Evolutionary conservation across 352 stramenopile species (phyloP).

Genomic region (Phytophthora sojae): DNA sequence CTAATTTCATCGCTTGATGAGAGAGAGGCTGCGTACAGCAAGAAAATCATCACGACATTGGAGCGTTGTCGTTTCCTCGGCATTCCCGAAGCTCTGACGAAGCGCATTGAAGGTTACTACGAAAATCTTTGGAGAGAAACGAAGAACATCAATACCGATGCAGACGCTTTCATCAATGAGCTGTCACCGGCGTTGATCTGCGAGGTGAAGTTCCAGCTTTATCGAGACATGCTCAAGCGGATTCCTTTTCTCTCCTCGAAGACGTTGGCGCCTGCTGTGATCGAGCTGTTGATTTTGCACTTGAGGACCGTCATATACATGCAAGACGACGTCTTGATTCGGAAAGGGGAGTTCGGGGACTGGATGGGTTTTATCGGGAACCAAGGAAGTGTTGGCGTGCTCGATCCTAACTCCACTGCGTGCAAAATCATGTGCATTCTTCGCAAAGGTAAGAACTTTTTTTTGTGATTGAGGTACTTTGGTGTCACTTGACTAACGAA

Average conservation of each 20-base stretch:
- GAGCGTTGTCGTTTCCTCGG: constrained; percentile 74
- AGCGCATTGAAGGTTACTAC: constrained; percentile 68
- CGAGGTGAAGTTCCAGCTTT: constrained; percentile 84
- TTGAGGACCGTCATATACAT: constrained; percentile 83
- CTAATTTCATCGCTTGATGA: constrained; percentile 77
- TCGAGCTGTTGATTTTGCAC: constrained; percentile 81
- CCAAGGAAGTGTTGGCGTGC: constrained; percentile 73
- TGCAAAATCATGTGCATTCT: constrained; percentile 73
- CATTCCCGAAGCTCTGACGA: constrained; percentile 57
- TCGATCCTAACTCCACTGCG: constrained; percentile 57
- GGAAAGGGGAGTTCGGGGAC: constrained; percentile 78
- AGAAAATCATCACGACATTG: constrained; percentile 68
- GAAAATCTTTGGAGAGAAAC: constrained; percentile 76
- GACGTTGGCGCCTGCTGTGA: constrained; percentile 67
- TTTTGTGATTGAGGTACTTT: no score
- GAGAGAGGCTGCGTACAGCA: constrained; percentile 66
- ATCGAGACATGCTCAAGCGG: constrained; percentile 76
- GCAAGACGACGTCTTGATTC: constrained; percentile 81
- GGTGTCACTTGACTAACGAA: no score
- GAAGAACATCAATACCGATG: constrained; percentile 63
- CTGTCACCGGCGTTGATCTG: constrained; percentile 72
- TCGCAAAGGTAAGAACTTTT: constrained; percentile 38
- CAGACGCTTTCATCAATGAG: constrained; percentile 81
- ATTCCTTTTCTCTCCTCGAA: constrained; percentile 76
- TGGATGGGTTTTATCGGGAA: constrained; percentile 89